A percentile compares a stretch with the other conserved stretches of the same genome.
These are phyloP conservation scores for Elaeis guineensis DNA, from an alignment of 176 grass and related monocot genomes.

Conservation along the genomic window DNA sequence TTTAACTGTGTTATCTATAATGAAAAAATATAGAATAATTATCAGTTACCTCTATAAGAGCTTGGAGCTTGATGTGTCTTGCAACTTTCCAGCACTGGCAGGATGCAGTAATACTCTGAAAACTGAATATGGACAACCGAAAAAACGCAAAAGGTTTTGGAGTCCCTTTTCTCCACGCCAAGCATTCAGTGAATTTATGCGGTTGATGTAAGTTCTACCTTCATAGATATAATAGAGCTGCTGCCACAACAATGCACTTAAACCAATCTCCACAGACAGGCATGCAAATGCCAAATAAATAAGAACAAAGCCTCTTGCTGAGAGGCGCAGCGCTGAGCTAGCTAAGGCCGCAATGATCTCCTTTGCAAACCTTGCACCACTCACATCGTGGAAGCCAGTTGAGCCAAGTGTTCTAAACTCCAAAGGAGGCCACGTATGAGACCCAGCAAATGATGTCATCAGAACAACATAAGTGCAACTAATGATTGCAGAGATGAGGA, in stretches of 20 bases:
- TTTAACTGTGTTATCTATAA: too few relatives aligned
- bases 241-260: slow-evolving; percentile 69
- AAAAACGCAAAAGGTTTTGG: slow-evolving; percentile 75
- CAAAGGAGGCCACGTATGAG: slow-evolving; percentile 62
- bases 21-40: neutral
- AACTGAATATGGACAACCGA: slow-evolving; percentile 59
- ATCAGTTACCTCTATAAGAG: slow-evolving; percentile 15
- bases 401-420: slow-evolving; percentile 32
- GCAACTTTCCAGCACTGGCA: slow-evolving; percentile 42
- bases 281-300: slow-evolving; percentile 85
- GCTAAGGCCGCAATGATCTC: slow-evolving; percentile 40
- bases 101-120: slow-evolving; percentile 44
- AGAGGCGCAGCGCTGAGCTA: slow-evolving; percentile 60
- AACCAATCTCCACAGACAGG: slow-evolving; percentile 77
- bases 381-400: slow-evolving; percentile 22
- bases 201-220: slow-evolving; percentile 74
- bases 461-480: slow-evolving; percentile 63
- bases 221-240: slow-evolving; percentile 87
- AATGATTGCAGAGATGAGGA: slow-evolving; percentile 71
- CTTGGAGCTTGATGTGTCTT: slow-evolving; percentile 72
- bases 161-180: slow-evolving; percentile 54
- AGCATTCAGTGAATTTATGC: slow-evolving; percentile 39
- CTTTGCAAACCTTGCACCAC: slow-evolving; percentile 29
- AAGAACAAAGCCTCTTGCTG: slow-evolving; percentile 76
- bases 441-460: slow-evolving; percentile 68